A percentile compares a stretch with the other conserved stretches of the same genome.
phyloP scores from a whole-genome alignment of 2,329 filamentous ascomycete species.

The Graphilbum sp. region DNA sequence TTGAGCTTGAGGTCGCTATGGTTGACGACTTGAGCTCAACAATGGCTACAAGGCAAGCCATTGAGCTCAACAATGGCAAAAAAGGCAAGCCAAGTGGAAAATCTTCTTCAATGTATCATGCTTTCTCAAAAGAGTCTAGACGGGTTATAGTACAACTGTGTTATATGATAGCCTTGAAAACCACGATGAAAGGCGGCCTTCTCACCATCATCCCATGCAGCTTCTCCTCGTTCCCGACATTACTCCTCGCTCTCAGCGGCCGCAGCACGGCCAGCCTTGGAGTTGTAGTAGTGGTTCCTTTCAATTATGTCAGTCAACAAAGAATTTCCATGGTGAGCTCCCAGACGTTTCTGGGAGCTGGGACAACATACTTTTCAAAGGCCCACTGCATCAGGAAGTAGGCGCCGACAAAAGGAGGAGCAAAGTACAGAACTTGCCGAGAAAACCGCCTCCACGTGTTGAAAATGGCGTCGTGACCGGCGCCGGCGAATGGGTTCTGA shows the following conservation, averaged over 20 bases:
- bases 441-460: conserved; percentile 83
- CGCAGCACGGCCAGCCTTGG: conserved; percentile 53
- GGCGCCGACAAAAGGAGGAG: conserved; percentile 58
- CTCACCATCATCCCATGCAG: neutral
- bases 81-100: too few species aligned
- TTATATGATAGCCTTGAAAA: neutral
- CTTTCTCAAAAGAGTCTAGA: neutral
- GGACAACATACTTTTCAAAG: conserved; percentile 55
- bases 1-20: too few species aligned
- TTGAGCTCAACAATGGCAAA: too few species aligned
- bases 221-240: neutral
- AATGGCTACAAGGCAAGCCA: too few species aligned
- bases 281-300: conserved; percentile 71
- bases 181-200: too few species aligned
- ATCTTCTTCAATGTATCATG: too few species aligned
- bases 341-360: too few species aligned
- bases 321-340: too few species aligned
- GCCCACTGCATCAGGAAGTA: conserved; percentile 88
- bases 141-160: neutral
- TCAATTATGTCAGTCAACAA: neutral
- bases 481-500: conserved; percentile 71
- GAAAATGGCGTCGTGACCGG: conserved; percentile 72
- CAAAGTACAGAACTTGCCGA: conserved; percentile 76
- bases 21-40: too few species aligned
- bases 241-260: conserved; percentile 15